Evolutionary conservation across 805 yeast species (phyloP), one percentile per base, ranked within the genome.

Genomic region (Candida hungchunana): DNA sequence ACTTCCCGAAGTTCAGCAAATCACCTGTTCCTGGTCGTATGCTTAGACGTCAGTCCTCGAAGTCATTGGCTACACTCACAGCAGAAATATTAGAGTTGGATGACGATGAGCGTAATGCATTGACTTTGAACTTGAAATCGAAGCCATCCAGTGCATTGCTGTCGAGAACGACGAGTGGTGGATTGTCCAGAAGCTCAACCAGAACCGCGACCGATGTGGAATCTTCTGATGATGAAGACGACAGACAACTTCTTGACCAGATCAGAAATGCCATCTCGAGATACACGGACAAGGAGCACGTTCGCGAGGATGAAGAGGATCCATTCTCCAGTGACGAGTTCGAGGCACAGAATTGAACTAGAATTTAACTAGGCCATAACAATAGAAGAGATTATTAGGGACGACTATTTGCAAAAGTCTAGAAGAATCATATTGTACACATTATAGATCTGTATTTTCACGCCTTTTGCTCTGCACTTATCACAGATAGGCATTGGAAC

Each of bases 401-500:
- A n/a, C n/a, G n/a, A n/a, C n/a, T n/a, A n/a, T n/a, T n/a, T n/a
- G n/a, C n/a, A n/a, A n/a, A n/a, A n/a, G n/a, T n/a, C n/a, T n/a
- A n/a, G n/a, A n/a, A n/a, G n/a, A n/a, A n/a, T n/a, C n/a, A n/a
- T n/a, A n/a, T n/a, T n/a, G n/a, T n/a, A n/a, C n/a, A n/a, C n/a
- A n/a, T n/a, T n/a, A n/a, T n/a, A n/a, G n/a, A n/a, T n/a, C n/a
- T n/a, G n/a, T n/a, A n/a, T 9, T 16, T 10, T 37, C 36, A 37
- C 11, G 29, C 36, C 30, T 35, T 34, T 26, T 60, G 60, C 42
- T 77, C 81, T 16, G 83, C 82, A 37, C 80, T 71, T 18, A 84
- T 75, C 15, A 87, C 89, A 43, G 96, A 86, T 77, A 90, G 78
- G 58, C 96, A 88, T 61, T 82, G 87, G 73, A 88, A 93, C 52